Evolutionary conservation across 345 rosid species (phyloP), one percentile per base, ranked within the genome.

Genomic region (Hypericum androsaemum): DNA sequence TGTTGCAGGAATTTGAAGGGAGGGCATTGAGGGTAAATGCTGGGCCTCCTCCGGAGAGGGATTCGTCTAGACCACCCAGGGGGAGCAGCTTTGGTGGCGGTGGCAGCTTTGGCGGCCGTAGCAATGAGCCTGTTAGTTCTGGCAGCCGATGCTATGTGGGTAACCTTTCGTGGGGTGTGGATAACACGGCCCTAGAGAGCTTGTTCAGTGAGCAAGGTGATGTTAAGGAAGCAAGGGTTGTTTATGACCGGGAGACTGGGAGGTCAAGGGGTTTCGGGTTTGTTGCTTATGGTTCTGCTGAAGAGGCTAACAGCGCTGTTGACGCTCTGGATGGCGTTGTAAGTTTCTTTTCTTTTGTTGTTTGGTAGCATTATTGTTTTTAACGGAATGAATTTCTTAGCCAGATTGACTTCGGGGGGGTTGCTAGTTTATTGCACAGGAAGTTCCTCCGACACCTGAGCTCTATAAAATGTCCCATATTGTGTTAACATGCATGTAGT

Each of bases 251-350:
- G 71, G 96, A 88, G 48, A 88, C 74, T 54, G 96, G 98, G 51
- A 77, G 98, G 63, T 92, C 98, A 43, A 83, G 89, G 77, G 96
- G 98, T 57, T 92, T 88, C 37, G 98, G 98, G 43, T 92, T 92
- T 61, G 96, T 92, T 43, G 77, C 94, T 7, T 92, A 79, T 68
- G 74, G 74, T 64, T 81, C 95, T 53, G 48, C 95, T 58, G 76
- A 78, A 39, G 98, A 92, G 74, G 95, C 83, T 45, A 60, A 78
- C 63, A 65, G 52, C 50, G 98, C 96, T 12, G 73, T 92, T 47
- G 75, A 65, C 22, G 70, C 86, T 58, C 73, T 88, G 72, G 55
- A 92, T 61, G 98, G 98, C 16, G 74, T 58, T 44, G 96, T 92
- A 81, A 85, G 96, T 77, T 66, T 55, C 37, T 36, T 7, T 4